Percentiles rank a stretch among this genome's conserved stretches.
Conservation (phyloP, 768 basidiomycete species). For the Mycena amicta region DNA sequence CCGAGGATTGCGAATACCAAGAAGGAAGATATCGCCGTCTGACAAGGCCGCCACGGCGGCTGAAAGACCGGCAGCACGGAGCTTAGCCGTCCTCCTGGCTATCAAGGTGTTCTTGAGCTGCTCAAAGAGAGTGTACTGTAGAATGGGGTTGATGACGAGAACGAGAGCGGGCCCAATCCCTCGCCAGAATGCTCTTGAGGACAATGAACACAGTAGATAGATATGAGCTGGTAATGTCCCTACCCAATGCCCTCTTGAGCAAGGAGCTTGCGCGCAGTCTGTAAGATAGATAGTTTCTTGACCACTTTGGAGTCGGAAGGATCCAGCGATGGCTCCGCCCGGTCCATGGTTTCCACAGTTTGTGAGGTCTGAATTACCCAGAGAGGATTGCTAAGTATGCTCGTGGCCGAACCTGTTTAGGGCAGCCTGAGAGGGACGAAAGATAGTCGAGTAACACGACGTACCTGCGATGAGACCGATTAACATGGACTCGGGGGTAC, state of each 20-base stretch:
- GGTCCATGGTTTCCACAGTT: slow-evolving; percentile 61
- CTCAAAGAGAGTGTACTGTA: slow-evolving; percentile 95
- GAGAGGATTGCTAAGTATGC: slow-evolving; percentile 88
- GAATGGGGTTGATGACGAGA: slow-evolving; percentile 91
- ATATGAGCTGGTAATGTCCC: no score
- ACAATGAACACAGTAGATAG: no score
- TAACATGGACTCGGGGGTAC: slow-evolving; percentile 86
- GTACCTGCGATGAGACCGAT: slow-evolving; percentile 85
- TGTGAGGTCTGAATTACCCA: slow-evolving; percentile 94
- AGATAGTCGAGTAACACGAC: slow-evolving; percentile 6
- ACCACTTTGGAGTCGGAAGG: slow-evolving; percentile 32
- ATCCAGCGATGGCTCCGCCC: slow-evolving; percentile 27
- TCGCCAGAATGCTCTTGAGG: slow-evolving; percentile 76
- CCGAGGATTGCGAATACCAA: slow-evolving; percentile 32
- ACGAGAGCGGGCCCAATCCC: slow-evolving; percentile 93
- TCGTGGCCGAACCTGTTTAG: slow-evolving; percentile 79
- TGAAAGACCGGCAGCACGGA: slow-evolving; percentile 49
- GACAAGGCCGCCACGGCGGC: slow-evolving; percentile 55
- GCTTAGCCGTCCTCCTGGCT: slow-evolving; percentile 56
- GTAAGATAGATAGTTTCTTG: slow-evolving; percentile 61
- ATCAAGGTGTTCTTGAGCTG: slow-evolving; percentile 88
- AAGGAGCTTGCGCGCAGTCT: slow-evolving; percentile 70
- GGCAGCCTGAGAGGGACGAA: not conserved
- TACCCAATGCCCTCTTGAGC: slow-evolving; percentile 67
- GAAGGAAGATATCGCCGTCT: slow-evolving; percentile 90